Conservation (phyloP, 2,329 filamentous ascomycete genomes). For the Colletotrichum acutatum region DNA sequence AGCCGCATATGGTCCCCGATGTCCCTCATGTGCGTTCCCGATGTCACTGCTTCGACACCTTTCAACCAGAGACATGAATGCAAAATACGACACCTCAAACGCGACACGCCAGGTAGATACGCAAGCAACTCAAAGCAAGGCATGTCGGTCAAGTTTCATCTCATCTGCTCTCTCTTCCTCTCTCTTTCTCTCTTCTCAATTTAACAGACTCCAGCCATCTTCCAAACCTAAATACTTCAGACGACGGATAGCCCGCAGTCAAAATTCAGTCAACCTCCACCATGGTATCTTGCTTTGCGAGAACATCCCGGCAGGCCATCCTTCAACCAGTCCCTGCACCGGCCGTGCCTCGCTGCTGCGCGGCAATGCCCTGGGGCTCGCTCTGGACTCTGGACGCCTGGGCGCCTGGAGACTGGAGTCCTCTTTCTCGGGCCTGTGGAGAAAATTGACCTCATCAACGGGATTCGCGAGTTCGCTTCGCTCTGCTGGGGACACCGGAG, state of each 20-base stretch:
- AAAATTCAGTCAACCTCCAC: background rate
- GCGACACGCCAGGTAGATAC: slow-evolving; percentile 18
- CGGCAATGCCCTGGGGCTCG: too few relatives aligned
- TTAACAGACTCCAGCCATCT: too few relatives aligned
- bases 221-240: slow-evolving; percentile 5
- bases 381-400: background rate
- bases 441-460: slow-evolving; percentile 3
- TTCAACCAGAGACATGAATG: background rate
- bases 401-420: too few relatives aligned
- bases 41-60: background rate
- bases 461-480: slow-evolving; percentile 16
- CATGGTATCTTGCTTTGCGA: background rate
- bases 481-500: slow-evolving; percentile 11
- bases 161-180: background rate
- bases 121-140: slow-evolving; percentile 8
- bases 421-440: background rate
- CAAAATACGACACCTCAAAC: slow-evolving; percentile 22
- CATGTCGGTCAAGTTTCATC: slow-evolving; percentile 23
- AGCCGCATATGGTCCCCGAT: background rate
- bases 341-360: slow-evolving; percentile 2
- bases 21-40: slow-evolving; percentile 3
- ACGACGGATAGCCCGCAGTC: background rate
- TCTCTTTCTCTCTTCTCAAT: background rate
- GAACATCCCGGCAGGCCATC: background rate
- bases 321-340: background rate